Conservation (phyloP, 1,284 basidiomycete species). For the Schizophyllum commune region DNA sequence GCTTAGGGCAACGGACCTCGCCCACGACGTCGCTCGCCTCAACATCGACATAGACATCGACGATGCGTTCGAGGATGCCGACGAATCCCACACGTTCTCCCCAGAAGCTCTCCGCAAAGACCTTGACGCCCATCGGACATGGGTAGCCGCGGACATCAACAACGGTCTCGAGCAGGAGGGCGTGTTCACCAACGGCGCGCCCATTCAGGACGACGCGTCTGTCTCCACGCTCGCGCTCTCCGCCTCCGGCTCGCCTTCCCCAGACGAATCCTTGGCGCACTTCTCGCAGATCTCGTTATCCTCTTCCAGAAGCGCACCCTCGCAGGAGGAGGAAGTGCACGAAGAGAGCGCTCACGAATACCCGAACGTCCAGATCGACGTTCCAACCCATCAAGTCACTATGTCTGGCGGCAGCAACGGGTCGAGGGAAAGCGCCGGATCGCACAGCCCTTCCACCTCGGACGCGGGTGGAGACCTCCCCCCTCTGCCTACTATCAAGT, state of each 20-base stretch:
- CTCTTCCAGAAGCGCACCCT: slow-evolving; percentile 3
- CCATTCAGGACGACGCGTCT: not conserved
- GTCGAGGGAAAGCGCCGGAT: slow-evolving; percentile 3
- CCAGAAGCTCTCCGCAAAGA: not conserved
- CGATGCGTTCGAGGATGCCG: not conserved
- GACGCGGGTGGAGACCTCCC: slow-evolving; percentile 2
- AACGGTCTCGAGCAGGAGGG: not conserved
- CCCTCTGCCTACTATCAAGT: slow-evolving; percentile 10
- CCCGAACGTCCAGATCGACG: slow-evolving; percentile 40
- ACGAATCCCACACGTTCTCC: slow-evolving; percentile 20
- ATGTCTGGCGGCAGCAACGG: slow-evolving; percentile 10
- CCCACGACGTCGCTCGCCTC: too few relatives aligned
- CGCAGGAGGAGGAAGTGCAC: slow-evolving; percentile 10
- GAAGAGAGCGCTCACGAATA: slow-evolving; percentile 20
- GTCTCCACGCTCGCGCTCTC: not conserved
- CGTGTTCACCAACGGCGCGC: not conserved
- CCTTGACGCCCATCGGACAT: not conserved
- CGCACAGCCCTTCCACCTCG: slow-evolving; percentile 7
- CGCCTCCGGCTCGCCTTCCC: slow-evolving; percentile 4
- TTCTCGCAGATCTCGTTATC: slow-evolving; percentile 40
- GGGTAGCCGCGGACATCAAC: not conserved
- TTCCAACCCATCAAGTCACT: slow-evolving; percentile 19
- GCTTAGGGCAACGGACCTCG: too few relatives aligned
- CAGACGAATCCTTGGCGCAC: slow-evolving; percentile 22
- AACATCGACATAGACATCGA: not conserved